A percentile compares a stretch with the other conserved stretches of the same genome.
Conservation (phyloP, 2,329 filamentous ascomycete species). For the Fusarium redolens region DNA sequence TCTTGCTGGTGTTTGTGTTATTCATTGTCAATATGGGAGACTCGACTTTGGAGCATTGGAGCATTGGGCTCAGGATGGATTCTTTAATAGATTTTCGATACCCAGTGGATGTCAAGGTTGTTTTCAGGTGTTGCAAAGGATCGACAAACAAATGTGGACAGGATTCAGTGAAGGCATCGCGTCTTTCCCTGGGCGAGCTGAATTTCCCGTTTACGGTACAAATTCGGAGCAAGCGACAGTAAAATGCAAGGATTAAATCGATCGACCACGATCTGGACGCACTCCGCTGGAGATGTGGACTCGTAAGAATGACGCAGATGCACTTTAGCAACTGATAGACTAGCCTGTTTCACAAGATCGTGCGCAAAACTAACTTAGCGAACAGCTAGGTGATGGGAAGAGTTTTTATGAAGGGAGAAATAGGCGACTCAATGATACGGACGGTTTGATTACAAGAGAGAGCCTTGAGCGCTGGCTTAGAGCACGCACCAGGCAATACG, state of each 20-base stretch:
- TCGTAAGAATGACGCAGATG: slow-evolving; percentile 5
- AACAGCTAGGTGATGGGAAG: slow-evolving; percentile 29
- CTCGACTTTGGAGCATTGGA: background rate
- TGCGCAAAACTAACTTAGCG: slow-evolving; percentile 47
- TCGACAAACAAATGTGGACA: background rate
- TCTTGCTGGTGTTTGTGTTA: background rate
- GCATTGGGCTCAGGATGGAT: background rate
- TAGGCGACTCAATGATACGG: slow-evolving; percentile 37
- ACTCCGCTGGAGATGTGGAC: slow-evolving; percentile 29
- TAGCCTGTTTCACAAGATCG: slow-evolving; percentile 4
- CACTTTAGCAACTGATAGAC: slow-evolving; percentile 1
- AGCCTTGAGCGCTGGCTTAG: slow-evolving; percentile 39
- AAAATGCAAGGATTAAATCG: background rate
- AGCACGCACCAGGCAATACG: slow-evolving; percentile 16
- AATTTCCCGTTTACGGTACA: slow-evolving; percentile 53
- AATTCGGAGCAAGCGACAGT: slow-evolving; percentile 48
- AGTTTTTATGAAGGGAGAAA: slow-evolving; percentile 38
- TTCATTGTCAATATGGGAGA: background rate
- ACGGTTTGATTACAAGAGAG: slow-evolving; percentile 37
- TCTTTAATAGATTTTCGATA: background rate
- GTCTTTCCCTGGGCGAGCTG: slow-evolving; percentile 42
- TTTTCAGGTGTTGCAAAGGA: background rate
- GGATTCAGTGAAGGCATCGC: slow-evolving; percentile 28
- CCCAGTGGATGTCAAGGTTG: background rate
- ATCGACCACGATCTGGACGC: slow-evolving; percentile 50